These are phyloP conservation scores for Lasiosphaeria ovina DNA, from an alignment of 495 filamentous ascomycete species.

Conservation along the genomic window DNA sequence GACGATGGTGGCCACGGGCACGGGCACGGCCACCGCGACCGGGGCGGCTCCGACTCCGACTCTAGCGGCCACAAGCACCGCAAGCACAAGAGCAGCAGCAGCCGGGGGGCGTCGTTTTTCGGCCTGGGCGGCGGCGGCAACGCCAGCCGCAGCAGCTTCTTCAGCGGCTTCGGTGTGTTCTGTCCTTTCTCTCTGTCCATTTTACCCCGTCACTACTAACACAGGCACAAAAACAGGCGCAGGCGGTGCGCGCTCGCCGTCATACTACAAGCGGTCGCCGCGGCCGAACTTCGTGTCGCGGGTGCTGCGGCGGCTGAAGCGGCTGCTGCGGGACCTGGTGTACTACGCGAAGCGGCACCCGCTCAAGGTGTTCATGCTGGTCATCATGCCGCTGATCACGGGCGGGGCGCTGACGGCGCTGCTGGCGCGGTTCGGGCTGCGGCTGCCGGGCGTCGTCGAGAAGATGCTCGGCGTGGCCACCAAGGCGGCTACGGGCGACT, in stretches of 20 bases:
- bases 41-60: background rate
- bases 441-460: conserved; percentile 60
- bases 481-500: conserved; percentile 51
- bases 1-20: conserved; percentile 18
- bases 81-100: conserved; percentile 19
- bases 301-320: conserved; percentile 66
- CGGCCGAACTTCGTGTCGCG: conserved; percentile 72
- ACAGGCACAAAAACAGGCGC: conserved; percentile 1
- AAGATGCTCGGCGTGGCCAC: conserved; percentile 55
- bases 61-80: conserved; percentile 17
- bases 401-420: conserved; percentile 74
- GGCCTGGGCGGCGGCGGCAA: conserved; percentile 24
- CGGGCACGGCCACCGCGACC: conserved; percentile 4
- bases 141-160: conserved; percentile 43
- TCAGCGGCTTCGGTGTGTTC: conserved; percentile 47
- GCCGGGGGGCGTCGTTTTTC: conserved; percentile 12
- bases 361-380: conserved; percentile 77
- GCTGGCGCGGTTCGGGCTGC: conserved; percentile 70
- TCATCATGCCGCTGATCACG: conserved; percentile 79
- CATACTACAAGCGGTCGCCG: conserved; percentile 70
- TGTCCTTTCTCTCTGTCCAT: conserved; percentile 56
- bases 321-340: conserved; percentile 68
- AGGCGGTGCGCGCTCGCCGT: conserved; percentile 44
- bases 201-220: conserved; percentile 54
- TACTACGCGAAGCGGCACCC: conserved; percentile 77